These are phyloP conservation scores for Trifolium dubium DNA, from an alignment of 306 rosid genomes.

Conservation along the genomic window DNA sequence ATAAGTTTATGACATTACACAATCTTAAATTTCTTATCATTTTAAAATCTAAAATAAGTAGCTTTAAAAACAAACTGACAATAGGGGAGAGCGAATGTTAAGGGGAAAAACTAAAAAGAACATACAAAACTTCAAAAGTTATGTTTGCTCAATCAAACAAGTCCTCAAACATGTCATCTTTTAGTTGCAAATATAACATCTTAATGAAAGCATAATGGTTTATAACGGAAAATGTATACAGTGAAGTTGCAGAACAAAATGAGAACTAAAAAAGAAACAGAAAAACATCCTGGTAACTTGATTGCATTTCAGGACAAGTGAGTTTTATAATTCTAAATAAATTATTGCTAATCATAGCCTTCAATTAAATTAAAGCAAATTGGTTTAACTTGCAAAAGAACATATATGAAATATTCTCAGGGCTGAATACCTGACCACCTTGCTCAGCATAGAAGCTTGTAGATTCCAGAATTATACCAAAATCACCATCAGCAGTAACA, in stretches of 20 bases:
- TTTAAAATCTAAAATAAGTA: constrained; percentile 2
- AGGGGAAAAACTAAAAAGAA: background rate
- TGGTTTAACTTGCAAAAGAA: constrained; percentile 26
- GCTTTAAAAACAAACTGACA: constrained; percentile 2
- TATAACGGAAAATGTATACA: background rate
- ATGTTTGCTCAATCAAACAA: background rate
- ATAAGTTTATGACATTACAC: constrained; percentile 3
- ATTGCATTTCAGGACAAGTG: constrained; percentile 1
- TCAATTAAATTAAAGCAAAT: constrained; percentile 9
- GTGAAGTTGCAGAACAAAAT: constrained; percentile 1
- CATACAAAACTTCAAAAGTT: background rate
- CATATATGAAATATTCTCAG: constrained; percentile 8
- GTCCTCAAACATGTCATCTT: background rate
- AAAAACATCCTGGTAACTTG: constrained; percentile 9
- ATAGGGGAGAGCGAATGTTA: background rate
- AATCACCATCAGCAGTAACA: constrained; percentile 58
- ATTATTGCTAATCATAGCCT: background rate
- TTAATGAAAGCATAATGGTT: constrained; percentile 14
- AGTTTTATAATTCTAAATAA: constrained; percentile 6
- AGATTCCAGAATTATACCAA: constrained; percentile 84
- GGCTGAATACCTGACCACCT: constrained; percentile 92
- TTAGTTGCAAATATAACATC: constrained; percentile 5
- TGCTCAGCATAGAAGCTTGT: constrained; percentile 99
- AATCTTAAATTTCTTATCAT: background rate
- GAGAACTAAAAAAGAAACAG: background rate